Evolutionary conservation across 306 rosid species (phyloP).

Genomic region (Dalbergia oliveri): DNA sequence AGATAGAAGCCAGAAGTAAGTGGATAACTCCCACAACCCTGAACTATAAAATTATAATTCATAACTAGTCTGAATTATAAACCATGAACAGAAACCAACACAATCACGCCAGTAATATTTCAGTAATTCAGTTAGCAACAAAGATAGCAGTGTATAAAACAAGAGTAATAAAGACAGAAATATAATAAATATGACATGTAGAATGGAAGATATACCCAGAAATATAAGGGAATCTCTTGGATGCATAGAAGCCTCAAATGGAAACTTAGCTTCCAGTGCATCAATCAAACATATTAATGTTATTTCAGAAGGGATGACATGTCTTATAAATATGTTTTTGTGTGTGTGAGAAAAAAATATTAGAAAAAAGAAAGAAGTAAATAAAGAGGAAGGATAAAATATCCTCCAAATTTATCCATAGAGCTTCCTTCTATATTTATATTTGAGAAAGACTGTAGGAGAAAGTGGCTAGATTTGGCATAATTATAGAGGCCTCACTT

Average conservation of each 20-base stretch:
- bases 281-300: slow-evolving; percentile 10
- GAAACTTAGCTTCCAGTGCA: slow-evolving; percentile 28
- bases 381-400: neutral
- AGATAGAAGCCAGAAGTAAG: slow-evolving; percentile 43
- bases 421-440: slow-evolving; percentile 10
- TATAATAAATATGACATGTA: slow-evolving; percentile 8
- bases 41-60: slow-evolving; percentile 10
- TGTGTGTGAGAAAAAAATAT: too few relatives aligned
- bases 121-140: slow-evolving; percentile 29
- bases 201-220: slow-evolving; percentile 18
- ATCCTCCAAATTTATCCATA: slow-evolving; percentile 25
- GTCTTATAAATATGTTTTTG: too few relatives aligned
- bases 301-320: neutral
- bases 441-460: slow-evolving; percentile 23
- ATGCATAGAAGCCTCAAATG: neutral
- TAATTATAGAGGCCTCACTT: slow-evolving; percentile 17
- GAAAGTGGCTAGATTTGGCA: slow-evolving; percentile 12
- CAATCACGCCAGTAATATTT: slow-evolving; percentile 19
- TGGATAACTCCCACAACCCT: slow-evolving; percentile 22
- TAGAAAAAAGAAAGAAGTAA: slow-evolving; percentile 3
- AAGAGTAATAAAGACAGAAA: neutral
- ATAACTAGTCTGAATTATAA: neutral
- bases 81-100: slow-evolving; percentile 20
- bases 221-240: slow-evolving; percentile 29
- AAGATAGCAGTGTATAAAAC: slow-evolving; percentile 29